Base-by-base conservation (phyloP, 371 early-diverging fungal genomes). In the Apophysomyces trapeziformis region DNA sequence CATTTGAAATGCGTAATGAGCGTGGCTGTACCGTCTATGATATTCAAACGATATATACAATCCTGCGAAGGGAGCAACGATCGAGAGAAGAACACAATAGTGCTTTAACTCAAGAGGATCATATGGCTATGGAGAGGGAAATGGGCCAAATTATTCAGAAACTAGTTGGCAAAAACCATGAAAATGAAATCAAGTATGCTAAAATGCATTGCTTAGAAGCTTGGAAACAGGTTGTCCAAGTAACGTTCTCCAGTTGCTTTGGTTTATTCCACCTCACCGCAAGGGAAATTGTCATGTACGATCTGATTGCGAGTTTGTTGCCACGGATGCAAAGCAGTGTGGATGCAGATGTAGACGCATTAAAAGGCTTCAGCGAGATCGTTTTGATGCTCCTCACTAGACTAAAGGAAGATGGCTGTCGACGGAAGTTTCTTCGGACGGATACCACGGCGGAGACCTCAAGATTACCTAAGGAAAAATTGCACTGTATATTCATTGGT, bases 181-280 rank as follows among this genome's bases (percentile, higher is more conserved):
- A 74, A 37, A 79, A 84, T n/a, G 84, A 85, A 70, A 77, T 88
- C 66, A 78, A 70, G 57, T 76, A 73, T 62, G 88, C 88, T 3
- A 79, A 86, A 57, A 68, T 76, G 61, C 82, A 87, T 64, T 78
- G 85, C 65, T 50, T 89, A 64, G 72, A 84, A 68, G 86, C 91
- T 1, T 95, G 94, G 94, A 82, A 86, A 61, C 86, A 91, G 58
- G 66, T 93, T 37, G 78, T 90, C 5, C 88, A 89, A 61, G 80
- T 90, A n/a, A 80, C 89, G 0, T 67, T 90, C 4, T 80, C 85
- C 18, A 85, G 69, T 72, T 63, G 90, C 80, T 65, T 93, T 63
- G 85, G 87, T 38, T 66, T 81, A 0, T 69, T 92, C 36, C 79
- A 84, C 9, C 71, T 82, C 8, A 90, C 88, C 36, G 43, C 69